Evolutionary conservation across 106 monocot species (phyloP), one percentile per base, ranked within the genome.

Genomic region (Dendrobium catenatum): DNA sequence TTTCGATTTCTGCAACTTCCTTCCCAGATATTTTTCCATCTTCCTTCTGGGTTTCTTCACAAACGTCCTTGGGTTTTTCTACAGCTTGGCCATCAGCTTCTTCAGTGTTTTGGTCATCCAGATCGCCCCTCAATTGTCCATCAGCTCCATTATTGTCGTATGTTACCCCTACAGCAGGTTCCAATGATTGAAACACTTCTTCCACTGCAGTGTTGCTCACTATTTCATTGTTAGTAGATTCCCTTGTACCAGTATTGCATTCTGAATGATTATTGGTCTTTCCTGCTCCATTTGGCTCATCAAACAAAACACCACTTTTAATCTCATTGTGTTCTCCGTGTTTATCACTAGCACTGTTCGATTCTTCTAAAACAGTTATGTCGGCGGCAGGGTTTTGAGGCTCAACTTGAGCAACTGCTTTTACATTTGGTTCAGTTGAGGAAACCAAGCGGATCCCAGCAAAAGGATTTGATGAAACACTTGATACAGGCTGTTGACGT

Each of bases 391-490:
- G 48, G 68, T 70, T 31, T 68, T 7, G 48, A 72, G 40, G 0
- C 20, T 79, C 79, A 70, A 64, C 51, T 22, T 72, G 72, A 49
- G 54, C n/a, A 81, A 44, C 19, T 42, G 75, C 44, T 77, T 83
- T 79, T 42, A 47, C 81, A 76, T 20, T 75, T 24, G 86, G 41
- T 31, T 77, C 73, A 16, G 83, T 33, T 61, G 89, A 78, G 73
- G 88, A 78, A 78, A 83, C 75, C 75, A 93, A 79, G 44, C 82
- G 46, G 46, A 94, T 82, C 19, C 79, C 77, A 77, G 89, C 94
- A 91, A 94, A 94, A 72, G 98, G 98, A 77, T 98, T 97, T 41
- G 94, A 76, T 73, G 85, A 80, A 80, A 89, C 24, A 33, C 74
- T 41, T 80, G 86, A 16, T 79, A 77, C 13, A 15, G 85, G 81